phyloP scores from a whole-genome alignment of 2,329 filamentous ascomycete species.

The Monosporascus sp. region DNA sequence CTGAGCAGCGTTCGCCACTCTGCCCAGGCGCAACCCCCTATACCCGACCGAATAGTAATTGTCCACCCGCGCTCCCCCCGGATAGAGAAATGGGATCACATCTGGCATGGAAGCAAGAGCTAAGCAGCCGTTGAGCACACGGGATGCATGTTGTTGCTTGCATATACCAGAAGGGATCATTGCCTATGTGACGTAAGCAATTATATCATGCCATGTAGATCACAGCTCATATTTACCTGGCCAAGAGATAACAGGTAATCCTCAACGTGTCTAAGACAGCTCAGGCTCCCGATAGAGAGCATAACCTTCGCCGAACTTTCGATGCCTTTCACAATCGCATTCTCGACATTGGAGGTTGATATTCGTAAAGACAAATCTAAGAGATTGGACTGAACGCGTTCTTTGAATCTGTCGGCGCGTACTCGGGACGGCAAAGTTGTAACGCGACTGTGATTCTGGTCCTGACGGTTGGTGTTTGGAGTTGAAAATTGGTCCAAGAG shows the following conservation, averaged over 20 bases:
- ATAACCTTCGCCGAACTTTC: neutral
- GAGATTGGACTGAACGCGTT: neutral
- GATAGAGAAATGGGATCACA: neutral
- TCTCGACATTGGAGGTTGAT: neutral
- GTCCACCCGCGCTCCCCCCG: neutral
- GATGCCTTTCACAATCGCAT: slow-evolving; percentile 1
- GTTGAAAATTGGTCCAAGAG: neutral
- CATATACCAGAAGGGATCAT: neutral
- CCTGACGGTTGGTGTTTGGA: neutral
- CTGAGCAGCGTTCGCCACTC: neutral
- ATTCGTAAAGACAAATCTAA: neutral
- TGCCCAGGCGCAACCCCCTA: neutral
- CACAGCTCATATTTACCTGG: neutral
- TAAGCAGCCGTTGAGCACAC: neutral
- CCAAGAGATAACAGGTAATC: slow-evolving; percentile 1
- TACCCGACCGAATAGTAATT: neutral
- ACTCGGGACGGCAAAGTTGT: neutral
- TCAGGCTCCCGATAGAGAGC: slow-evolving; percentile 1
- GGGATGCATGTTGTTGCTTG: neutral
- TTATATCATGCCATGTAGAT: neutral
- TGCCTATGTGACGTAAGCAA: neutral
- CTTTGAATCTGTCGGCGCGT: neutral
- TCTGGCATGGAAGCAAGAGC: neutral
- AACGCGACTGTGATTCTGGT: neutral
- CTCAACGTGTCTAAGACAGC: slow-evolving; percentile 1